Evolutionary conservation across 495 filamentous ascomycete species (phyloP), one percentile per base, ranked within the genome.

Genomic region (Cercophora samala): DNA sequence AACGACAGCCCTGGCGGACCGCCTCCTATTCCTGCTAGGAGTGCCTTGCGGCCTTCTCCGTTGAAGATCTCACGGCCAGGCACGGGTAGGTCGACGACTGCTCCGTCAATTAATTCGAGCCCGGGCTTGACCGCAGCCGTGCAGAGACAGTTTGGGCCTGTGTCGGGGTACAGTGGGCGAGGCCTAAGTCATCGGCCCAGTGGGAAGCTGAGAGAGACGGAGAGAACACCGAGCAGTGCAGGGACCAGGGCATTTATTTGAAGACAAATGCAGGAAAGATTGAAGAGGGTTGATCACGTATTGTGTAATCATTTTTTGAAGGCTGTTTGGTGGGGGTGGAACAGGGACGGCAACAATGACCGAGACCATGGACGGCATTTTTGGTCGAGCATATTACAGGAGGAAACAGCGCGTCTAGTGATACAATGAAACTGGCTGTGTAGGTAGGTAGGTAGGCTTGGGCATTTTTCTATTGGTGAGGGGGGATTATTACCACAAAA

Each of bases 41-140:
- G 75, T 56, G 63, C 65, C 9, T 22, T 77, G 54, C 62, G 75
- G 60, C 73, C 75, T 23, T 63, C 64, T 25, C 70, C 70, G 13
- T 37, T 74, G 29, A 66, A 69, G 64, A 63, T 68, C n/a, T 51
- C 64, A 60, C 26, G 70, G 29, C 29, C 55, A 1, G 59, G 52
- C 22, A 58, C 46, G 2, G 54, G 63, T 1, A 46, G 58, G n/a
- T 62, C 66, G 5, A 32, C 60, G 13, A 19, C 60, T 25, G 26
- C 66, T 5, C 64, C 66, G 3, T 75, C 74, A 4, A 67, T 74
- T 21, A 54, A 66, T n/a, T 77, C 75, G 63, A 71, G 76, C 69
- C 76, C 81, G 51, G 66, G 79, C 64, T 64, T 80, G 66, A 69
- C 76, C 58, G 64, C 77, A 65, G 60, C 76, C 63, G 72, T 78